Percentiles rank a stretch among this genome's conserved stretches.
Conservation (phyloP, 345 rosid genomes). For the Eucalyptus marginata region DNA sequence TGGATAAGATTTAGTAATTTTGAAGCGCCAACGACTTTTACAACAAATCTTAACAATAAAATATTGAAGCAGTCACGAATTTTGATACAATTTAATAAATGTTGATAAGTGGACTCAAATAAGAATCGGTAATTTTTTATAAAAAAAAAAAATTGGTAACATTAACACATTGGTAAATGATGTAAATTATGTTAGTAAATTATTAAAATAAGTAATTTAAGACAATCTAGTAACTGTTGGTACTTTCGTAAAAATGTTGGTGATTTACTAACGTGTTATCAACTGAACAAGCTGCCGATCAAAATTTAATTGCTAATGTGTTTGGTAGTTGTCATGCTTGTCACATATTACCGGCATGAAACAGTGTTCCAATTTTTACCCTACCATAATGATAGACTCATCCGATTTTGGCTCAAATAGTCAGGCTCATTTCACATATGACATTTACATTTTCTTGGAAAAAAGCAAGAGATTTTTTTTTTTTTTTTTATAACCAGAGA, state of each 20-base stretch:
- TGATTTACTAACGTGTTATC: background rate
- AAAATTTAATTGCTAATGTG: background rate
- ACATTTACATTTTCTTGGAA: background rate
- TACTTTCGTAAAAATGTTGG: background rate
- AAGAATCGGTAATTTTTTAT: too few relatives aligned
- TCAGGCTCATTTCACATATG: background rate
- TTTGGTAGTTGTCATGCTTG: background rate
- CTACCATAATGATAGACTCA: rapidly evolving
- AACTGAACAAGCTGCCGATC: background rate
- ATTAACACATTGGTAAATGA: too few relatives aligned
- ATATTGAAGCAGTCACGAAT: too few relatives aligned
- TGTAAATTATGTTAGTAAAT: background rate
- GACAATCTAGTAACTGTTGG: background rate
- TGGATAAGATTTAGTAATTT: background rate
- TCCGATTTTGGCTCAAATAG: background rate
- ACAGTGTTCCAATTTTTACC: background rate
- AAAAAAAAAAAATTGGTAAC: too few relatives aligned
- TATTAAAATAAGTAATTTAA: background rate
- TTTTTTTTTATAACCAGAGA: background rate
- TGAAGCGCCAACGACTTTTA: background rate
- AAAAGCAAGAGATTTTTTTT: background rate
- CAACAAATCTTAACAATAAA: background rate
- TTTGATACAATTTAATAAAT: too few relatives aligned
- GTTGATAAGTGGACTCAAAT: too few relatives aligned
- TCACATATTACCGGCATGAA: background rate